Conservation (phyloP, 2,329 filamentous ascomycete genomes). For the Aureobasidium sp. region DNA sequence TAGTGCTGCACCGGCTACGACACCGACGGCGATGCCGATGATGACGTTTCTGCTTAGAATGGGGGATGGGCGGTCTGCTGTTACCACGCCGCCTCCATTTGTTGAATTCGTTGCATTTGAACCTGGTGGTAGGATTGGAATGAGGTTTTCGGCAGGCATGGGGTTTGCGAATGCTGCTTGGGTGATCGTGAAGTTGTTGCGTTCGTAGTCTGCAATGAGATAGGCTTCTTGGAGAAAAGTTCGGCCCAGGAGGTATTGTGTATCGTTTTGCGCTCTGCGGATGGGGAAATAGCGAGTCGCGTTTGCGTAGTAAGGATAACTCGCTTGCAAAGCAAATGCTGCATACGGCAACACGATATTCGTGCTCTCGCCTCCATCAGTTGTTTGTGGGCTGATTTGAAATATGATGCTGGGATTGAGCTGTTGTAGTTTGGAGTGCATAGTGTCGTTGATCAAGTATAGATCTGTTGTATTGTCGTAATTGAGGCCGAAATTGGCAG, state of each 20-base stretch:
- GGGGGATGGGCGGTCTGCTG: conserved; percentile 15
- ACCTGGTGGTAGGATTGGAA: conserved; percentile 30
- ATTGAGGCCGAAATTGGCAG: conserved; percentile 31
- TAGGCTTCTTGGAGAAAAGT: conserved; percentile 64
- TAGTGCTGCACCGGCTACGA: conserved; percentile 22
- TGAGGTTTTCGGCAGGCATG: conserved; percentile 29
- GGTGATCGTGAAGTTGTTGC: conserved; percentile 41
- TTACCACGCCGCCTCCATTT: conserved; percentile 4
- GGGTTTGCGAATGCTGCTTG: conserved; percentile 30
- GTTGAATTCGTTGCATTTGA: conserved; percentile 24
- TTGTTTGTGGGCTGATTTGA: conserved; percentile 32
- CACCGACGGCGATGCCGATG: conserved; percentile 29
- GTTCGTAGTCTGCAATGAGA: conserved; percentile 43
- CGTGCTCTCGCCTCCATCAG: conserved; percentile 33
- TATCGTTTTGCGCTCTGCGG: conserved; percentile 47
- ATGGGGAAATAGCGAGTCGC: conserved; percentile 62
- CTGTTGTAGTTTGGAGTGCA: conserved; percentile 27
- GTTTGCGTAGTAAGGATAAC: conserved; percentile 51
- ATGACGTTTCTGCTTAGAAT: conserved; percentile 27
- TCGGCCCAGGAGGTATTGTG: conserved; percentile 56
- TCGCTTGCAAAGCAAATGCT: conserved; percentile 42
- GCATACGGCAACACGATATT: conserved; percentile 43
- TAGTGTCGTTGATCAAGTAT: conserved; percentile 34
- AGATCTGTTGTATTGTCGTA: conserved; percentile 31
- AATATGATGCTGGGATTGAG: conserved; percentile 41